These are phyloP conservation scores for Diplotaxis tenuifolia DNA, from an alignment of 345 rosid genomes.

Conservation along the genomic window DNA sequence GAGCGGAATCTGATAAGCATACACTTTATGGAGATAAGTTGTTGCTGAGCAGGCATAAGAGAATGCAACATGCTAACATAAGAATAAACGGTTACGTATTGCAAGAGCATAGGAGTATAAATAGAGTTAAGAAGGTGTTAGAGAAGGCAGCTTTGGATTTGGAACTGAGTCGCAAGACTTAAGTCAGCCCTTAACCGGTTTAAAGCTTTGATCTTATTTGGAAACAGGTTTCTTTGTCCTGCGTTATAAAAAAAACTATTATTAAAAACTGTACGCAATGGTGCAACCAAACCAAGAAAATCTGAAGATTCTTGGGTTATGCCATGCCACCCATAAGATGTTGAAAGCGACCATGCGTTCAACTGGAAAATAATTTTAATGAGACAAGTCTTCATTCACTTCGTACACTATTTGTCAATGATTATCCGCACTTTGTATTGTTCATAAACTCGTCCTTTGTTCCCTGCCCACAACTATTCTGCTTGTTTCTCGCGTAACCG, in stretches of 20 bases:
- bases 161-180: too few relatives aligned
- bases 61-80: too few relatives aligned
- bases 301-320: background rate
- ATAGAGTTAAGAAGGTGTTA: too few relatives aligned
- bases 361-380: constrained; percentile 28
- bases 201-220: constrained; percentile 65
- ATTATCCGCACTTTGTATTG: constrained; percentile 71
- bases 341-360: background rate
- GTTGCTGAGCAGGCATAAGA: too few relatives aligned
- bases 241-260: background rate
- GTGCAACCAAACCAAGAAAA: background rate
- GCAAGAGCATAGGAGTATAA: too few relatives aligned
- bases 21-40: too few relatives aligned
- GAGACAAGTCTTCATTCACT: constrained; percentile 69
- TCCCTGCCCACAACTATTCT: constrained; percentile 97
- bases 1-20: too few relatives aligned
- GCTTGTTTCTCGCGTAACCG: constrained; percentile 94
- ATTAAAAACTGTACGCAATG: background rate
- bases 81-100: too few relatives aligned
- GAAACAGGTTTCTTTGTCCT: constrained; percentile 76
- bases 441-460: constrained; percentile 83
- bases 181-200: constrained; percentile 69
- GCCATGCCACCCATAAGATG: background rate
- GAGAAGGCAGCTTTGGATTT: constrained; percentile 46
- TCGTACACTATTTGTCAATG: constrained; percentile 73